Conservation (phyloP, 192 early-diverging fungal genomes). For the Chytriomyces sp. region DNA sequence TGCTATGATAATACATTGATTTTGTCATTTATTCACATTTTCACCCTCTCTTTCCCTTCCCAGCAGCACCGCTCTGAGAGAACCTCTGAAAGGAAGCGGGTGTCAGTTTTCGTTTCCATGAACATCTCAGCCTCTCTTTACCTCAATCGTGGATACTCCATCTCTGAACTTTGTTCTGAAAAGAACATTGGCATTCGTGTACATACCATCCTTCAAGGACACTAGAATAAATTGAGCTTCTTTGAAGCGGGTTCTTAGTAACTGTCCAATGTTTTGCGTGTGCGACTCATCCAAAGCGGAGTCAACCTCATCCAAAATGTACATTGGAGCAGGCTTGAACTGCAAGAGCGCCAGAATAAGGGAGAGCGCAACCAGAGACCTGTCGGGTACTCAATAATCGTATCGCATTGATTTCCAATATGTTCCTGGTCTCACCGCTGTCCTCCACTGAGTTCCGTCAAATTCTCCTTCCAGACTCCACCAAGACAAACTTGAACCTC, state of each 20-base stretch:
- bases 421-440: conserved; percentile 65
- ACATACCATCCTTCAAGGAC: conserved; percentile 99
- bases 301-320: conserved; percentile 99
- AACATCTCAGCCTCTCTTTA: too few relatives aligned
- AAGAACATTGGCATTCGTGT: conserved; percentile 96
- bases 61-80: too few relatives aligned
- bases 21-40: too few relatives aligned
- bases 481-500: conserved; percentile 95
- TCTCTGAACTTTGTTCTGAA: conserved; percentile 93
- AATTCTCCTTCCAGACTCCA: conserved; percentile 94
- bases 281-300: conserved; percentile 96
- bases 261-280: conserved; percentile 97
- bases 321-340: conserved; percentile 99
- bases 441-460: conserved; percentile 96
- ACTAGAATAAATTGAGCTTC: conserved; percentile 98
- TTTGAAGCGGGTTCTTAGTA: conserved; percentile 89
- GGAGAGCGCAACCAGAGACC: conserved; percentile 94
- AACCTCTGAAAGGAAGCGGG: too few relatives aligned
- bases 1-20: too few relatives aligned
- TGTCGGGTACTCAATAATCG: conserved; percentile 31
- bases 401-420: conserved; percentile 3
- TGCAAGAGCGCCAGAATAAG: conserved; percentile 94
- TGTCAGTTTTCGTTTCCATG: too few relatives aligned
- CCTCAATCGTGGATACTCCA: conserved; percentile 93
- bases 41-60: too few relatives aligned